phyloP scores from a whole-genome alignment of 1,139 yeast genomes.

The Geotrichum aggregatum region DNA sequence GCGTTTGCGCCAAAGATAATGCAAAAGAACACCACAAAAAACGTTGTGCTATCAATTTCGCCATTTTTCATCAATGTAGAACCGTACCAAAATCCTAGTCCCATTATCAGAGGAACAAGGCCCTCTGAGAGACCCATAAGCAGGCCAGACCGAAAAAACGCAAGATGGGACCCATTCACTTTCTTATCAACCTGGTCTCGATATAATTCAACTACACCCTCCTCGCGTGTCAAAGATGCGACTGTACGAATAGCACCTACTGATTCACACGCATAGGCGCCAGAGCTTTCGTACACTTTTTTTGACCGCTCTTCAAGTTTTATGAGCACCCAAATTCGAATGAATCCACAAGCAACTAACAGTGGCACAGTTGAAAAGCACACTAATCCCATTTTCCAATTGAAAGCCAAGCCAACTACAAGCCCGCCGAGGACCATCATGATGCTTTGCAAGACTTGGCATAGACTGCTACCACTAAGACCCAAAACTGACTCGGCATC shows the following conservation, averaged over 20 bases:
- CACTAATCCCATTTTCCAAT: constrained; percentile 62
- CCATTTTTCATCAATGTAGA: constrained; percentile 35
- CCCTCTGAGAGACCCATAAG: constrained; percentile 39
- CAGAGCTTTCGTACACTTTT: constrained; percentile 39
- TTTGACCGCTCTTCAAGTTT: constrained; percentile 55
- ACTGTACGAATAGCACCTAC: constrained; percentile 41
- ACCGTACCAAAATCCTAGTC: constrained; percentile 43
- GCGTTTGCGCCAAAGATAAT: constrained; percentile 82
- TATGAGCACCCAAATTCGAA: constrained; percentile 73
- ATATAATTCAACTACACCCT: constrained; percentile 35
- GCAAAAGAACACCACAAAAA: constrained; percentile 39
- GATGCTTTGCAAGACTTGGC: constrained; percentile 67
- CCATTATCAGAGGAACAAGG: constrained; percentile 39
- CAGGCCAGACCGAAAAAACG: constrained; percentile 33
- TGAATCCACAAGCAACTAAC: constrained; percentile 66
- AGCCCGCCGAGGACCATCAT: constrained; percentile 72
- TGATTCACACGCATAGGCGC: constrained; percentile 40
- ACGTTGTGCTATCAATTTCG: constrained; percentile 30
- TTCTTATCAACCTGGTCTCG: constrained; percentile 32
- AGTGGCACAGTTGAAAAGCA: constrained; percentile 62
- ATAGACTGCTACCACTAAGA: constrained; percentile 80
- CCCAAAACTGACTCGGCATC: constrained; percentile 85
- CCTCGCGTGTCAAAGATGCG: constrained; percentile 40
- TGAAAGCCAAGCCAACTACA: constrained; percentile 60
- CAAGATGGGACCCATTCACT: constrained; percentile 32